A percentile compares a stretch with the other conserved stretches of the same genome.
Conservation (phyloP, 495 filamentous ascomycete genomes). For the Aspergillus coremiiformis region DNA sequence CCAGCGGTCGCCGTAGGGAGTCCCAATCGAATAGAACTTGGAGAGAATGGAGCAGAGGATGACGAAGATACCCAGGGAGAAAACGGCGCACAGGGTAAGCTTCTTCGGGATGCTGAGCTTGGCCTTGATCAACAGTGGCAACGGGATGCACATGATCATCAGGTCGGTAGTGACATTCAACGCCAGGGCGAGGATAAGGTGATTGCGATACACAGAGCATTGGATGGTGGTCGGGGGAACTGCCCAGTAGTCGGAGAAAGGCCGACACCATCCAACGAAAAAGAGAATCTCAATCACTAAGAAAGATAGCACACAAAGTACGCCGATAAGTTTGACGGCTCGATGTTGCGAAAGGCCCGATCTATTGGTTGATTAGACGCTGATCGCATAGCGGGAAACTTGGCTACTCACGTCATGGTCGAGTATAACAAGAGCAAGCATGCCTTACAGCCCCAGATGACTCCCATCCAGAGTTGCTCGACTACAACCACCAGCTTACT, state of each 20-base stretch:
- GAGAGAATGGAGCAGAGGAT: slow-evolving; percentile 49
- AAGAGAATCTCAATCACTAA: slow-evolving; percentile 50
- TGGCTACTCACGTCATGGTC: slow-evolving; percentile 40
- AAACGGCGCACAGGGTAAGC: slow-evolving; percentile 34
- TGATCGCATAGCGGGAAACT: not conserved
- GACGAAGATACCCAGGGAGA: slow-evolving; percentile 48
- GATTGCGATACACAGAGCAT: slow-evolving; percentile 25
- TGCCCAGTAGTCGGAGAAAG: slow-evolving; percentile 48
- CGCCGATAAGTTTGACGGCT: slow-evolving; percentile 42
- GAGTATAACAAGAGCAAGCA: slow-evolving; percentile 48
- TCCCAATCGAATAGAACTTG: slow-evolving; percentile 49
- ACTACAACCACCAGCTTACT: slow-evolving; percentile 40
- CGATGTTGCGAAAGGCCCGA: slow-evolving; percentile 34
- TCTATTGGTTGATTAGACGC: not conserved
- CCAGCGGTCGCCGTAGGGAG: slow-evolving; percentile 44
- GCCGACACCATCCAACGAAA: slow-evolving; percentile 51
- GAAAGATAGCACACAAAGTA: slow-evolving; percentile 41
- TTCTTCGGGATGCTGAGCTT: slow-evolving; percentile 39
- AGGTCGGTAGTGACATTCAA: slow-evolving; percentile 53
- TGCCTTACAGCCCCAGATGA: slow-evolving; percentile 49
- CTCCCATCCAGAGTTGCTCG: slow-evolving; percentile 35
- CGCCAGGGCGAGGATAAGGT: slow-evolving; percentile 49
- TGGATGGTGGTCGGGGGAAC: slow-evolving; percentile 18
- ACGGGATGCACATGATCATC: slow-evolving; percentile 47
- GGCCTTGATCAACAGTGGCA: slow-evolving; percentile 45